A percentile compares a stretch with the other conserved stretches of the same genome.
Conservation (phyloP, 2,329 filamentous ascomycete species). For the Claviceps humidiphila region DNA sequence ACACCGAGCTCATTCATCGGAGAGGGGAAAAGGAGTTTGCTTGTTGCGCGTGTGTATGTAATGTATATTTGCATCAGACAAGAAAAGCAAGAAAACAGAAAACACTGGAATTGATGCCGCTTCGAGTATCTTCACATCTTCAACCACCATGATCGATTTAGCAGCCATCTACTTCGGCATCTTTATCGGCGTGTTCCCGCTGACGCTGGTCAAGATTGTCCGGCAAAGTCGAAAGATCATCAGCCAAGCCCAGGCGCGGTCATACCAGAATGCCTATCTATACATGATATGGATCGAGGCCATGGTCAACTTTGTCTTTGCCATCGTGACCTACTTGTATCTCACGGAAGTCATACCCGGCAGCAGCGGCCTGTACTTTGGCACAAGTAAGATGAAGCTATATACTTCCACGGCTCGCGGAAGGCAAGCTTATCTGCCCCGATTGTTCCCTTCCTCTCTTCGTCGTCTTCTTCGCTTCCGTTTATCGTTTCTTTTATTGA, state of each 20-base stretch:
- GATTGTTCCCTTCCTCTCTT: background rate
- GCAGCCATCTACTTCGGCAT: conserved; percentile 14
- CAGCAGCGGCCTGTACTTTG: conserved; percentile 3
- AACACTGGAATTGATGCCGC: background rate
- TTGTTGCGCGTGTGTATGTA: too few species aligned
- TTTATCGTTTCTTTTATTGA: background rate
- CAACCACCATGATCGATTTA: conserved; percentile 8
- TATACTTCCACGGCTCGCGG: too few species aligned
- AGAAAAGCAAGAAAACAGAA: background rate
- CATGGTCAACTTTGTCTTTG: conserved; percentile 14
- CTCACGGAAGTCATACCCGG: conserved; percentile 10
- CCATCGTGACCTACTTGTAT: conserved; percentile 14
- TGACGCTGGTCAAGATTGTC: conserved; percentile 12
- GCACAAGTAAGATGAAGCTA: conserved; percentile 3
- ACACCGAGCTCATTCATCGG: too few species aligned
- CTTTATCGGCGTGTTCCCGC: conserved; percentile 15
- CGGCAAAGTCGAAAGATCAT: conserved; percentile 12
- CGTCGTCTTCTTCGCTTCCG: background rate
- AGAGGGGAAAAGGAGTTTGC: too few species aligned
- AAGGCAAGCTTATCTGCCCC: background rate
- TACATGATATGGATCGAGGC: conserved; percentile 17
- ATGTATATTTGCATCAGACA: background rate
- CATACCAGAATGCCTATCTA: conserved; percentile 12
- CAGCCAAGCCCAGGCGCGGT: conserved; percentile 7
- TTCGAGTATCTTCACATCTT: too few species aligned